Base-by-base conservation (phyloP, 257 asterid species). In the Solanum pimpinellifolium region DNA sequence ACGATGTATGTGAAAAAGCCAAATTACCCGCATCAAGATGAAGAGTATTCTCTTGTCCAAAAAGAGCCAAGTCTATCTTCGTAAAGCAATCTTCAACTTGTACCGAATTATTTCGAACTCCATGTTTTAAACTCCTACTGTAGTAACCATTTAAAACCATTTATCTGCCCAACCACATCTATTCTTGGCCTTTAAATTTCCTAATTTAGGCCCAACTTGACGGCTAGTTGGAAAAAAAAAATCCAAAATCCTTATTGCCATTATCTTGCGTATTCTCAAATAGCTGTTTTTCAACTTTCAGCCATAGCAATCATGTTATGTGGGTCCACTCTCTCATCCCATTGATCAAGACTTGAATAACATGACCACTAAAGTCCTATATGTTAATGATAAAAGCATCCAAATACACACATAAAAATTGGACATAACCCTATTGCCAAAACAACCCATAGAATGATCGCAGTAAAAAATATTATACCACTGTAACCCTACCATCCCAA, bases 401-500 rank as follows among this genome's bases (percentile, higher is more conserved):
- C 62, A 42, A 84, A 41, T 33, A 27, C 72, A 44, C 42, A 37
- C 46, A 66, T 70, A 25, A 9, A 14, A 84, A 66, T 47, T 27
- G 80, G 66, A 84, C 80, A 84, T 15, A 84, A 18, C 66, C 44
- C 80, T 65, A 47, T 27, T 84, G 68, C 84, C 66, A 46, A 37
- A 60, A 69, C 65, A 84, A 46, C 11, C 25, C 80, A 56, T 46
- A 84, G n/a, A 39, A 84, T 29, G 44, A 80, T 27, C 4, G 68
- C 84, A 47, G 18, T 20, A 46, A 84, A 65, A 83, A 56, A 84
- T 62, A 66, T 11, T 31, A 65, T 42, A 84, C 78, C 46, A 84
- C 78, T 42, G 41, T 70, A 60, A 65, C 87, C 80, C 87, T 84
- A 62, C 42, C 87, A 84, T 84, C 62, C 87, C 87, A 66, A 84